These are phyloP conservation scores for Acacia acuminata DNA, from an alignment of 306 rosid species.

Conservation along the genomic window DNA sequence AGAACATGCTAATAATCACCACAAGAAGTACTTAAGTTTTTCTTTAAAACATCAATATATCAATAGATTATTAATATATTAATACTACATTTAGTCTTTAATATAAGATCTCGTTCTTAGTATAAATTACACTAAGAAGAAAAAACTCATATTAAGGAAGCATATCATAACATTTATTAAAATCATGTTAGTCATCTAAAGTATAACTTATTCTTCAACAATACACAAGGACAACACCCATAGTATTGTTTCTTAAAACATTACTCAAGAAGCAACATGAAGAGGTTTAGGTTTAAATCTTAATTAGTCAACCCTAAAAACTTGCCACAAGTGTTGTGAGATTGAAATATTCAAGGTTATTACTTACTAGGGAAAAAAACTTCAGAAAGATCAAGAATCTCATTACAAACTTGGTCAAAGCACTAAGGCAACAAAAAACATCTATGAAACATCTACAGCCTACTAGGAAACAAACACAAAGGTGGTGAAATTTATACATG, in stretches of 20 bases:
- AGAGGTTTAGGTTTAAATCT: background rate
- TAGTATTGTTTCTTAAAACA: too few species aligned
- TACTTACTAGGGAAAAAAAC: background rate
- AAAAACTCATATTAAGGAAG: too few species aligned
- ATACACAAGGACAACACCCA: too few species aligned
- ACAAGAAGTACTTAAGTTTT: background rate
- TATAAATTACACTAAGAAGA: too few species aligned
- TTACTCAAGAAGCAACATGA: background rate
- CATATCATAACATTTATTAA: too few species aligned
- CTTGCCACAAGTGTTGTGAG: background rate
- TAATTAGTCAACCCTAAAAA: background rate
- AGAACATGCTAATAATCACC: background rate
- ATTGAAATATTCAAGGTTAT: background rate
- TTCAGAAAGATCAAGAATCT: slow-evolving; percentile 24
- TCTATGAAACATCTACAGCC: slow-evolving; percentile 22
- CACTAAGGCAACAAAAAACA: slow-evolving; percentile 22
- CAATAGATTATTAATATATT: too few species aligned
- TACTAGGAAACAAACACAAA: slow-evolving; percentile 35
- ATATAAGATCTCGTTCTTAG: too few species aligned
- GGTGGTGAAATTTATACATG: slow-evolving; percentile 35
- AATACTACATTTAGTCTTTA: too few species aligned
- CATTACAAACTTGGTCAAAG: slow-evolving; percentile 23
- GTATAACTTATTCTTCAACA: too few species aligned
- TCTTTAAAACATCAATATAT: too few species aligned
- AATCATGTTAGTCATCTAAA: too few species aligned